These are phyloP conservation scores for Hyaloscypha hepaticicola DNA, from an alignment of 495 filamentous ascomycete species.

Conservation along the genomic window DNA sequence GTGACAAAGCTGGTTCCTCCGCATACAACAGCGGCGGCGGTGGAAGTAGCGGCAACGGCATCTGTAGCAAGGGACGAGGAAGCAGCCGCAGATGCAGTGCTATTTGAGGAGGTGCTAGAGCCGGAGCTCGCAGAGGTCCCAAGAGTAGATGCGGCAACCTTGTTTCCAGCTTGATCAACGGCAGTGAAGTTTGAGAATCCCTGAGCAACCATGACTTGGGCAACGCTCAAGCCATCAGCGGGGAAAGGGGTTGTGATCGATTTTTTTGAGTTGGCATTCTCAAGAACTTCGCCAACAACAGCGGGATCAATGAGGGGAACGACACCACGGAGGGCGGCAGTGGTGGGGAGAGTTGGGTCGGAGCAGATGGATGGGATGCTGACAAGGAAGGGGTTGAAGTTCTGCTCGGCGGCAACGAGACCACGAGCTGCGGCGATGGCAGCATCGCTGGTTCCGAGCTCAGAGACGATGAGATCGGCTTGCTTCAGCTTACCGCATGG, in stretches of 20 bases:
- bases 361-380: constrained; percentile 55
- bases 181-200: constrained; percentile 58
- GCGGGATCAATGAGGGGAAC: constrained; percentile 59
- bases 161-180: constrained; percentile 28
- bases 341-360: constrained; percentile 55
- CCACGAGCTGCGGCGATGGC: constrained; percentile 56
- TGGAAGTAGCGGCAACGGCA: constrained; percentile 9
- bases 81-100: constrained; percentile 6
- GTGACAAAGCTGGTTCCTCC: constrained; percentile 24
- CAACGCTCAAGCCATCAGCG: constrained; percentile 53
- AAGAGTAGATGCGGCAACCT: constrained; percentile 13
- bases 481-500: constrained; percentile 48
- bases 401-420: constrained; percentile 64
- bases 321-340: constrained; percentile 56
- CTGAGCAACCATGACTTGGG: constrained; percentile 49
- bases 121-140: constrained; percentile 24
- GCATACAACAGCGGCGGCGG: not conserved
- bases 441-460: constrained; percentile 49
- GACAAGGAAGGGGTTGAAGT: constrained; percentile 62
- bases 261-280: constrained; percentile 52
- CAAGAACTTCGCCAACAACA: constrained; percentile 48
- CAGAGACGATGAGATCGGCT: constrained; percentile 56
- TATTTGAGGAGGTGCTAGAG: constrained; percentile 7
- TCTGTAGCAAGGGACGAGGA: constrained; percentile 5
- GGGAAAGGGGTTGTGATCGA: constrained; percentile 50